Percentiles rank a stretch among this genome's conserved stretches.
Conservation (phyloP, 1,284 basidiomycete genomes). For the Tranzscheliella williamsii region DNA sequence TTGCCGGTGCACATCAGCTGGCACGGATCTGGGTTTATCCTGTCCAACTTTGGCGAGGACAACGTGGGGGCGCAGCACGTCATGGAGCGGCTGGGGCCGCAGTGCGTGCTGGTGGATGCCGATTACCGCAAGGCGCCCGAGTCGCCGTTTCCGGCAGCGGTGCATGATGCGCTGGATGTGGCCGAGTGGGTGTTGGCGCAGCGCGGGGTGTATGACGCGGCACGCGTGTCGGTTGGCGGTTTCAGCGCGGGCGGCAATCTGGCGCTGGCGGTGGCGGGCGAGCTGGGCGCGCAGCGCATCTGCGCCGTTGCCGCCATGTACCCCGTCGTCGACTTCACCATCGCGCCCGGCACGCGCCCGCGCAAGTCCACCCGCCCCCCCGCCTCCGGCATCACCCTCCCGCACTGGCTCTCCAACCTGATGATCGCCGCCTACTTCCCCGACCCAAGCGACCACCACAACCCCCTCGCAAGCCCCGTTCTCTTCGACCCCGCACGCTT, state of each 20-base stretch:
- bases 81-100: slow-evolving; percentile 12
- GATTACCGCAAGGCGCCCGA: slow-evolving; percentile 58
- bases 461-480: slow-evolving; percentile 38
- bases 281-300: slow-evolving; percentile 36
- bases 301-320: slow-evolving; percentile 35
- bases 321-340: slow-evolving; percentile 38
- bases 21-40: slow-evolving; percentile 35
- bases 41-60: slow-evolving; percentile 37
- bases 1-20: slow-evolving; percentile 30
- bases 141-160: slow-evolving; percentile 47
- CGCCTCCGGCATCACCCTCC: slow-evolving; percentile 35
- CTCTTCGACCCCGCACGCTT: slow-evolving; percentile 19
- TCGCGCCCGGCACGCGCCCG: slow-evolving; percentile 11
- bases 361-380: slow-evolving; percentile 9
- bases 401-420: slow-evolving; percentile 26
- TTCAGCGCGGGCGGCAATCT: slow-evolving; percentile 54
- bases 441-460: slow-evolving; percentile 8
- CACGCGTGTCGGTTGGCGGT: slow-evolving; percentile 43
- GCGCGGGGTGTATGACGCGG: slow-evolving; percentile 24
- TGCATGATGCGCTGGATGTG: slow-evolving; percentile 39
- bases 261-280: slow-evolving; percentile 29
- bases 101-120: slow-evolving; percentile 40
- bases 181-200: slow-evolving; percentile 30
- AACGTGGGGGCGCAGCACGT: slow-evolving; percentile 8
- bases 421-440: slow-evolving; percentile 47